Evolutionary conservation across 257 asterid genomes (phyloP).

Genomic region (Nicotiana paniculata): DNA sequence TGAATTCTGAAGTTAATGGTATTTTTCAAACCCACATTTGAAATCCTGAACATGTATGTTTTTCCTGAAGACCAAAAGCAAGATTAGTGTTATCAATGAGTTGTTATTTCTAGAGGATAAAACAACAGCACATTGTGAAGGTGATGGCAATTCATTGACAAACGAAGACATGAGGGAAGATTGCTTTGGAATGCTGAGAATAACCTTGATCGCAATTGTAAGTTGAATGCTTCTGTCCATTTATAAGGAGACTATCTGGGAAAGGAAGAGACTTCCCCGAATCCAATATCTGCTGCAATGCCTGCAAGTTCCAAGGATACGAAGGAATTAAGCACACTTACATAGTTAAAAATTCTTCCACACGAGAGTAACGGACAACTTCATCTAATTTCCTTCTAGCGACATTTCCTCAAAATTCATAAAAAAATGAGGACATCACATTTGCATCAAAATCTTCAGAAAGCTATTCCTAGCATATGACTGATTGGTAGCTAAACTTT

Average conservation of each 20-base stretch:
- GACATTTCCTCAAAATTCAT: neutral
- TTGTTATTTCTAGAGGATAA: neutral
- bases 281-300: constrained; percentile 49
- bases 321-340: neutral
- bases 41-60: constrained; percentile 39
- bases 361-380: neutral
- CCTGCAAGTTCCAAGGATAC: constrained; percentile 31
- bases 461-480: neutral
- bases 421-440: neutral
- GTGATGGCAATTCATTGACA: neutral
- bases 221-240: constrained; percentile 41
- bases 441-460: neutral
- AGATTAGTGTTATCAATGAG: neutral
- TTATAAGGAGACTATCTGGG: constrained; percentile 65
- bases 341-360: neutral
- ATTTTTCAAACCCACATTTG: constrained; percentile 36
- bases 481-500: neutral
- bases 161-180: neutral
- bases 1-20: constrained; percentile 49
- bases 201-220: constrained; percentile 60
- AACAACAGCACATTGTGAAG: neutral
- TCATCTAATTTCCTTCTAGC: neutral
- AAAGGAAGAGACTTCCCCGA: constrained; percentile 59
- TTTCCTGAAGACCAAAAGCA: constrained; percentile 25
- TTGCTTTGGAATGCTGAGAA: neutral